Evolutionary conservation across 805 yeast genomes (phyloP), one percentile per base, ranked within the genome.

Genomic region (Tetrapisispora pingtungensis): DNA sequence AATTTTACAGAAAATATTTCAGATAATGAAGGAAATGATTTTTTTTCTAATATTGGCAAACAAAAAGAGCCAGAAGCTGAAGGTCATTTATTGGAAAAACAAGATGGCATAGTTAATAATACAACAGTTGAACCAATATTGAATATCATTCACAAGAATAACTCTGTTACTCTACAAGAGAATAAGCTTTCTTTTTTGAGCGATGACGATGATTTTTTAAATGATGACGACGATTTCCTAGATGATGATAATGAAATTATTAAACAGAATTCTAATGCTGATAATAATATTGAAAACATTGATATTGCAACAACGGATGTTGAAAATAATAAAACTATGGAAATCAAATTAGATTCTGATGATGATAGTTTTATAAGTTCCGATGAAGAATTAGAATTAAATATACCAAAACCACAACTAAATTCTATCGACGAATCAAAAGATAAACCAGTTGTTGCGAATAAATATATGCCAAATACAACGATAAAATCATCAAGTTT

Each of bases 341-440:
- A 38, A 20, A 6, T 31, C 19, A 24, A 44, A 15, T 30, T 30
- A 7, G 42, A 44, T 13, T 48, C 47, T 12, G 52, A 48, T 36
- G 22, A 33, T 22, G 63, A 56, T 26, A 61, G 64, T 46, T 55
- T 55, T 31, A 41, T 61, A 20, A 59, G 52, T 18, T 55, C 65
- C 18, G 64, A 63, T 44, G 64, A 58, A 32, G 62, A 59, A 6
- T 15, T 38, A 12, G 36, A 34, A n/a, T 17, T 15, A 30, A 34
- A 24, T 14, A 7, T 34, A 2, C 34, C 31, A 27, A 18, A 31
- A 13, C 4, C 24, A 26, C 4, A 17, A 40, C 12, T 20, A 24
- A 22, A 17, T 15, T 7, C 10, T 7, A 17, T 18, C 5, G 31
- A 27, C n/a, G 27, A 33, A 33, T 12, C 22, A 4, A 13, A 10